Conservation (phyloP, 176 grass and related monocot species). For the Oryza coarctata region DNA sequence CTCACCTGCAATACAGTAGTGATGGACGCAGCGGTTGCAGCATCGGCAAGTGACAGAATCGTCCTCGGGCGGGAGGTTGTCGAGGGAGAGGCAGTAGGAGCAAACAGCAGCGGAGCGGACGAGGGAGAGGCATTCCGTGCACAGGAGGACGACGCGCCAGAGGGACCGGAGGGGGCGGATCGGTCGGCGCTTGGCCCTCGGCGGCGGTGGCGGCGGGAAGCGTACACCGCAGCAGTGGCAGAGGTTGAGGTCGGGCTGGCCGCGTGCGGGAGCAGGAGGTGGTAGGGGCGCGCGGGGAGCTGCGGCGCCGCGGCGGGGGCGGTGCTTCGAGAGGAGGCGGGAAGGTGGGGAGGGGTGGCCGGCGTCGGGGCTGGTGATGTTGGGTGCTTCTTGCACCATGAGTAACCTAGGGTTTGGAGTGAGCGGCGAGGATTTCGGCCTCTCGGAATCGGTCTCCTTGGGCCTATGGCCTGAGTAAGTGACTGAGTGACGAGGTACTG, state of each 20-base stretch:
- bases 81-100: constrained; percentile 76
- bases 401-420: constrained; percentile 32
- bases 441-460: background rate
- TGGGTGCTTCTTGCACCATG: constrained; percentile 30
- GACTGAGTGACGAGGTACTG: too few relatives aligned
- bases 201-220: constrained; percentile 34
- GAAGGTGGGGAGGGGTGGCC: constrained; percentile 27
- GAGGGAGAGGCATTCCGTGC: constrained; percentile 58
- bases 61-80: constrained; percentile 32
- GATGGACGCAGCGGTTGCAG: constrained; percentile 59
- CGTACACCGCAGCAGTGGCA: constrained; percentile 62
- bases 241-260: constrained; percentile 47
- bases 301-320: constrained; percentile 37
- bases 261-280: constrained; percentile 17
- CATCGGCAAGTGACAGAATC: constrained; percentile 44
- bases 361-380: background rate
- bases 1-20: constrained; percentile 50
- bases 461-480: background rate
- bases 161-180: constrained; percentile 59
- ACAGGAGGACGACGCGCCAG: constrained; percentile 83
- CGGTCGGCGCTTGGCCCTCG: constrained; percentile 35
- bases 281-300: constrained; percentile 5
- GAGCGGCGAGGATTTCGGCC: background rate
- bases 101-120: constrained; percentile 48
- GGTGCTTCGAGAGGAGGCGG: constrained; percentile 47